Percentiles rank a stretch among this genome's conserved stretches.
Conservation (phyloP, 2,329 filamentous ascomycete genomes). For the Hymenoscyphus infarciens region DNA sequence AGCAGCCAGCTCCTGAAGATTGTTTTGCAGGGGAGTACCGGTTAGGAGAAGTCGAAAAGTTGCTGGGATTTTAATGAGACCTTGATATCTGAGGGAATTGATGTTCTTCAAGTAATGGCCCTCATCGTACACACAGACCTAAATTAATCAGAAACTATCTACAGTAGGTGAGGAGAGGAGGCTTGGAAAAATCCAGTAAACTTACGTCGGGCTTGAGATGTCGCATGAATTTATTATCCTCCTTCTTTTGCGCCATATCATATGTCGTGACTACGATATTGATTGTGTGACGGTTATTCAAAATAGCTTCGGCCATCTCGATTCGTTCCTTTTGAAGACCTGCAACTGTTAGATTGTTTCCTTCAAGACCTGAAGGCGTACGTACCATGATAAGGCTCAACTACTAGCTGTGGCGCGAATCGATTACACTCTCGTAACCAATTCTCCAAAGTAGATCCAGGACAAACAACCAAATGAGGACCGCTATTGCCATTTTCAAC, state of each 20-base stretch:
- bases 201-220: slow-evolving; percentile 50
- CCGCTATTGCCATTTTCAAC: slow-evolving; percentile 65
- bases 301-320: slow-evolving; percentile 61
- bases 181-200: background rate
- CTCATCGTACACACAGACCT: slow-evolving; percentile 74
- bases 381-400: slow-evolving; percentile 63
- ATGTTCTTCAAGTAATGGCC: slow-evolving; percentile 91
- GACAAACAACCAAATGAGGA: slow-evolving; percentile 82
- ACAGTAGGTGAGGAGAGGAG: background rate
- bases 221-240: slow-evolving; percentile 61
- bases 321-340: slow-evolving; percentile 65
- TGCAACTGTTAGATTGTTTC: slow-evolving; percentile 23
- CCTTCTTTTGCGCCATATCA: slow-evolving; percentile 55
- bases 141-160: slow-evolving; percentile 13
- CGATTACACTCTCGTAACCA: slow-evolving; percentile 88
- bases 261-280: slow-evolving; percentile 72
- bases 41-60: slow-evolving; percentile 83
- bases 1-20: slow-evolving; percentile 85
- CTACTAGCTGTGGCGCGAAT: slow-evolving; percentile 74
- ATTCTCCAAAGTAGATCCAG: slow-evolving; percentile 90
- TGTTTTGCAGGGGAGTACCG: slow-evolving; percentile 92
- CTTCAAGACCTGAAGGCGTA: background rate
- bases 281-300: slow-evolving; percentile 62
- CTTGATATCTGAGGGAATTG: slow-evolving; percentile 74
- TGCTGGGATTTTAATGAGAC: slow-evolving; percentile 72